Evolutionary conservation across 805 yeast genomes (phyloP).

Genomic region (Pichia eremophila): DNA sequence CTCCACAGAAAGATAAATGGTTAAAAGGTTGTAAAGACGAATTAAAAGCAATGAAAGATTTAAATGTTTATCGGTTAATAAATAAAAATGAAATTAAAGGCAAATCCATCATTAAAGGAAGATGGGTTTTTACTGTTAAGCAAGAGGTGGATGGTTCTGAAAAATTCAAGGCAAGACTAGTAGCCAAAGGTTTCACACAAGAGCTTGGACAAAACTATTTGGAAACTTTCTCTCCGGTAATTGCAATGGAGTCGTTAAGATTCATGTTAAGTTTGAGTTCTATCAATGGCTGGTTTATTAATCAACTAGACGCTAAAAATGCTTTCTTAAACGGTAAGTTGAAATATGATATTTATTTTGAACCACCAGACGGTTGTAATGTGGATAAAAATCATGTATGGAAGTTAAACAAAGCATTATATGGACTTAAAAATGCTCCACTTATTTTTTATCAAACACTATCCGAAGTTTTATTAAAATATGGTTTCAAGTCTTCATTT

Average conservation of each 20-base stretch:
- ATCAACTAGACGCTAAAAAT: conserved; percentile 9
- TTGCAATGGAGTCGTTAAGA: conserved; percentile 2
- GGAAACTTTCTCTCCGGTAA: conserved; percentile 5
- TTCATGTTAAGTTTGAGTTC: neutral
- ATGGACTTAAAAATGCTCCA: conserved; percentile 3
- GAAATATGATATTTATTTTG: conserved; percentile 3
- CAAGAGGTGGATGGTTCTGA: conserved; percentile 1
- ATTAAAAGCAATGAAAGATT: neutral
- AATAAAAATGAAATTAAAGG: neutral
- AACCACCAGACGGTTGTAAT: conserved; percentile 2
- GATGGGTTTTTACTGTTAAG: conserved; percentile 7
- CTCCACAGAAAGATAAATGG: neutral
- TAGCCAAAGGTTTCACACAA: conserved; percentile 8
- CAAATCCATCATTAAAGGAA: neutral
- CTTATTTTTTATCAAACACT: neutral
- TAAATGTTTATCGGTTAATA: neutral
- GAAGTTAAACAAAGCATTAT: conserved; percentile 1
- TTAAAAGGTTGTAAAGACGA: neutral
- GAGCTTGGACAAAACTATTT: conserved; percentile 3
- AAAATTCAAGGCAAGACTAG: conserved; percentile 6
- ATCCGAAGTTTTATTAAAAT: neutral
- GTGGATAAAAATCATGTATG: neutral
- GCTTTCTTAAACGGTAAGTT: conserved; percentile 7
- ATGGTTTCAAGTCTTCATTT: neutral
- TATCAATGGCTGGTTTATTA: neutral